Conservation (phyloP, 2,329 filamentous ascomycete genomes). For the Hypocreales sp. region DNA sequence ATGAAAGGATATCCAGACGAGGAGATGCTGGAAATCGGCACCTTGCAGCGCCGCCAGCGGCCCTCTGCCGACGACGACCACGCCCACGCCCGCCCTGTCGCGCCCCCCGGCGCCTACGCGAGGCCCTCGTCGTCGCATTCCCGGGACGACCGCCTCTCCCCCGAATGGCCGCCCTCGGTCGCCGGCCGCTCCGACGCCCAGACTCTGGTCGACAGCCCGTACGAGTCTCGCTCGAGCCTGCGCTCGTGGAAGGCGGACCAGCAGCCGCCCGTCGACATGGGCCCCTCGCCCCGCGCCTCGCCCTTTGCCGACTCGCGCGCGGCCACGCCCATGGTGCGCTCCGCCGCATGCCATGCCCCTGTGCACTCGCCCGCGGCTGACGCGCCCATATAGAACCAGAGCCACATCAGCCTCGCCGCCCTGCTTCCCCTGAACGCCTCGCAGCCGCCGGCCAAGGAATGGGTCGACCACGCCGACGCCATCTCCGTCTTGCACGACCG, state of each 20-base stretch:
- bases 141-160: constrained; percentile 3
- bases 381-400: constrained; percentile 24
- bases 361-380: too few species aligned
- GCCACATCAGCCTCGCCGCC: constrained; percentile 23
- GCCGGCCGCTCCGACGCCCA: constrained; percentile 11
- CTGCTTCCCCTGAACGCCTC: constrained; percentile 17
- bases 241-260: constrained; percentile 9
- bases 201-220: constrained; percentile 12
- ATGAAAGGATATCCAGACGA: constrained; percentile 17
- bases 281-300: constrained; percentile 3
- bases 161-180: constrained; percentile 7
- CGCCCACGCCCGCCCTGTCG: constrained; percentile 7
- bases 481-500: constrained; percentile 26
- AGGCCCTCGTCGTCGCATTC: constrained; percentile 1
- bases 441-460: constrained; percentile 17
- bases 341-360: too few species aligned
- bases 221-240: constrained; percentile 9
- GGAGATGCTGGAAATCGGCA: constrained; percentile 20
- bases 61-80: constrained; percentile 12
- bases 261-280: constrained; percentile 6
- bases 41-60: constrained; percentile 9
- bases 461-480: constrained; percentile 12
- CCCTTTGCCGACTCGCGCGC: constrained; percentile 5
- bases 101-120: constrained; percentile 1
- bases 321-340: constrained; percentile 7